Evolutionary conservation across 805 yeast species (phyloP), one percentile per base, ranked within the genome.

Genomic region (Yarrowia sp.): DNA sequence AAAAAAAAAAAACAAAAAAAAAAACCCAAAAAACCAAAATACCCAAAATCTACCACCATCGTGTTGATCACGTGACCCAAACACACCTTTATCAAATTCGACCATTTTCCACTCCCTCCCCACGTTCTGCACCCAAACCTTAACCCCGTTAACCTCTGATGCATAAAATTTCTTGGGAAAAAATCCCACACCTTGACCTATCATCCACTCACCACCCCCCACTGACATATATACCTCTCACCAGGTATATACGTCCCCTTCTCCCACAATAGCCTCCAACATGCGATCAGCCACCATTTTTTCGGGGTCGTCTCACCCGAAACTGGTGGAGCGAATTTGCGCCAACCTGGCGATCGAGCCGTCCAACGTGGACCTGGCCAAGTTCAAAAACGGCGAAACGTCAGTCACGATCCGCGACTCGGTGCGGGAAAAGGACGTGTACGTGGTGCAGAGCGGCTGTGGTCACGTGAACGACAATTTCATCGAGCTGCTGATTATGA

Each of bases 381-480:
- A 75, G 45, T 68, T 48, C 70, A 89, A 94, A 70, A 95, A 95
- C 76, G 99, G 99, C 67, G 99, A 95, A 76, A 93, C 97, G 4
- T 88, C 94, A 38, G 91, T 95, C 70, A 89, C 89, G 69, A 86
- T 95, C 69, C 84, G 84, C 68, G 97, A 92, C 74, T 90, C 97
- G 12, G 98, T 95, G 32, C 85, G 99, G 75, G 98, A 93, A 72
- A 95, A 95, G 79, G 98, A 95, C 77, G 98, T 95, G 8, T 95
- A 89, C 75, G 92, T 92, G 53, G 84, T 93, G 63, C 97, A 92
- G 78, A 84, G 88, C 48, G 97, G 97, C 9, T 88, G 93, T 73
- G 97, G 97, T 10, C 86, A 89, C 74, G 97, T 92, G 53, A 93
- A 92, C 76, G 97, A 92, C 78, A 87, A 86, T 73, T 89, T 92